Evolutionary conservation across 2,329 filamentous ascomycete species (phyloP).

Genomic region (Colletotrichum sojae): DNA sequence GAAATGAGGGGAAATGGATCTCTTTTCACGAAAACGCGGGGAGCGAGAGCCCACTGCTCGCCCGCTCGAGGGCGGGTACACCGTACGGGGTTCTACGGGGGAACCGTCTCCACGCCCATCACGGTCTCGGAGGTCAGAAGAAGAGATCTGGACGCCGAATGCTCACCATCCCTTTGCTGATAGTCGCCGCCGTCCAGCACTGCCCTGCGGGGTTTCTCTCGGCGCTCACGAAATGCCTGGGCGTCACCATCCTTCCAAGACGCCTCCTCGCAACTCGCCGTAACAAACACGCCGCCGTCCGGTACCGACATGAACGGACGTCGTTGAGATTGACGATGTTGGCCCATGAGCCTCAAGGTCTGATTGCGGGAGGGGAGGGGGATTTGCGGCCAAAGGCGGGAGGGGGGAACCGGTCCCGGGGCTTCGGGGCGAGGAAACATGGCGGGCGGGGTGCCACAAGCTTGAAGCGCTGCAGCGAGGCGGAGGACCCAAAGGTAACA

Average conservation of each 20-base stretch:
- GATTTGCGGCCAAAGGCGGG: constrained; percentile 23
- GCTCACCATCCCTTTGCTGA: constrained; percentile 26
- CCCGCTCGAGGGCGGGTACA: not conserved
- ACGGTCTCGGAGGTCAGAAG: constrained; percentile 37
- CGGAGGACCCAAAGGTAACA: not conserved
- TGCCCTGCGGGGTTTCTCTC: constrained; percentile 39
- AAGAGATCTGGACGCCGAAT: constrained; percentile 30
- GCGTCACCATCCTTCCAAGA: constrained; percentile 12
- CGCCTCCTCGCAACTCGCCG: constrained; percentile 7
- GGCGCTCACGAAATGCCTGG: constrained; percentile 31
- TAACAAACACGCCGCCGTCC: not conserved
- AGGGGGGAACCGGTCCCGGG: constrained; percentile 21
- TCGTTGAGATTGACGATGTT: constrained; percentile 36
- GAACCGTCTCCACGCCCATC: constrained; percentile 2
- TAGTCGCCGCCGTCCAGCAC: constrained; percentile 30
- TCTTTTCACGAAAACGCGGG: constrained; percentile 25
- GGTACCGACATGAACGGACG: constrained; percentile 14
- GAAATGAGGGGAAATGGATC: constrained; percentile 30
- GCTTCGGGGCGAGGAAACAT: constrained; percentile 21
- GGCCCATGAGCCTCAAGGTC: constrained; percentile 34
- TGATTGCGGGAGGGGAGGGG: constrained; percentile 15
- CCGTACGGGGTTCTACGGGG: not conserved
- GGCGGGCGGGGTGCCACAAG: constrained; percentile 2
- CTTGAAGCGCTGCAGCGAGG: constrained; percentile 4
- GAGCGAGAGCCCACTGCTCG: constrained; percentile 7